Conservation (phyloP, 1,284 basidiomycete species). For the Leucoagaricus sp. region DNA sequence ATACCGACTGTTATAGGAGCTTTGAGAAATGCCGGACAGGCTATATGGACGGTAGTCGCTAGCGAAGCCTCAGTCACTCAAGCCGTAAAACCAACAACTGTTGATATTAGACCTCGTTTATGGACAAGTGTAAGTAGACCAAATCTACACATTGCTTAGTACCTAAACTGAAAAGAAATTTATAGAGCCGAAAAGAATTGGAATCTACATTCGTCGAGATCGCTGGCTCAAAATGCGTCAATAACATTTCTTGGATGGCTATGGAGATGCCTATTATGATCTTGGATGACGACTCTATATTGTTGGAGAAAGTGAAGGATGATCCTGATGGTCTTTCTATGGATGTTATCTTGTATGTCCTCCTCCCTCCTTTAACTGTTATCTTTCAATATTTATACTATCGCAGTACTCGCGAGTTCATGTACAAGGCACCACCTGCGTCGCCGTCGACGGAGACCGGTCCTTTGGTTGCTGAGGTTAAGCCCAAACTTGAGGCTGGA, state of each 20-base stretch:
- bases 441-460: neutral
- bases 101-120: conserved; percentile 3
- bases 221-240: conserved; percentile 27
- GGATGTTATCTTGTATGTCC: conserved; percentile 13
- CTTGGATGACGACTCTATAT: conserved; percentile 25
- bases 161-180: neutral
- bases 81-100: neutral
- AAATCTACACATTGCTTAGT: neutral
- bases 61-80: neutral
- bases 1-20: neutral
- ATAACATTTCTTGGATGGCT: conserved; percentile 33
- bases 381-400: neutral
- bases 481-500: too few species aligned
- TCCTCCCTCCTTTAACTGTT: neutral
- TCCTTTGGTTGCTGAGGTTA: too few species aligned
- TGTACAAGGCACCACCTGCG: neutral
- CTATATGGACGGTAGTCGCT: conserved; percentile 1
- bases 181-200: conserved; percentile 33
- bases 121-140: conserved; percentile 1
- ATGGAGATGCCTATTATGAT: conserved; percentile 34
- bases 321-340: conserved; percentile 1
- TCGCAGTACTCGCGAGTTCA: neutral
- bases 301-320: neutral
- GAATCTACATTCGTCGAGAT: conserved; percentile 32
- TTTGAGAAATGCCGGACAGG: neutral